Evolutionary conservation across 192 early-diverging fungal genomes (phyloP), one percentile per base, ranked within the genome.

Genomic region (Gryganskiella cystojenkinii): DNA sequence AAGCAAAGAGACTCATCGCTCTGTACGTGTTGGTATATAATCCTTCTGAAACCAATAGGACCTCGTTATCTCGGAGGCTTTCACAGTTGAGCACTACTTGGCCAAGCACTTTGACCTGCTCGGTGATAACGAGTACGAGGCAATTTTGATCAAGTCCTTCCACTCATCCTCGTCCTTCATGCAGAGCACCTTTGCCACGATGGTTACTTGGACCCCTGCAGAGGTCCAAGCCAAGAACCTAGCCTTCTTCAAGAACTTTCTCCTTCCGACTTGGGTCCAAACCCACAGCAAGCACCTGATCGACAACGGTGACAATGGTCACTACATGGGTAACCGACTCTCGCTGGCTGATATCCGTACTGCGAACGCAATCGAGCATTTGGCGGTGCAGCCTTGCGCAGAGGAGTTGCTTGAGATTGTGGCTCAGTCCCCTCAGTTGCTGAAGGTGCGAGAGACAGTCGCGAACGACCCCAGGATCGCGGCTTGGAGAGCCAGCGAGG

Each of bases 121-220:
- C 43, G 71, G 71, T 13, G 44, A 61, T 19, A 74, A 74, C 44
- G 71, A 74, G 4, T 74, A 65, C 31, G 64, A 74, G 17, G 71
- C 66, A 17, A 30, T 15, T 14, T 8, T 61, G 11, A 51, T 74
- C 51, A 67, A 67, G 52, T 34, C 34, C 1, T 61, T 66, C 51
- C 63, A 74, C 43, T 56, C 49, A 2, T 66, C 58, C 20, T 49
- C 56, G 27, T n/a, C 43, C 24, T 15, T 13, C 3, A 1, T 42
- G 27, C 50, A 30, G 55, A 44, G 19, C 19, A 8, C 8, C n/a
- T 59, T 47, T 54, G 20, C 52, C 3, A 28, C 20, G 2, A n/a
- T 27, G 7, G 71, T 74, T 8, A 66, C 63, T 2, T 74, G 63
- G 71, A 31, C 9, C 19, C 7, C 4, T 5, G 34, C 64, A 1